phyloP scores from a whole-genome alignment of 306 rosid genomes.

The Malus fusca region DNA sequence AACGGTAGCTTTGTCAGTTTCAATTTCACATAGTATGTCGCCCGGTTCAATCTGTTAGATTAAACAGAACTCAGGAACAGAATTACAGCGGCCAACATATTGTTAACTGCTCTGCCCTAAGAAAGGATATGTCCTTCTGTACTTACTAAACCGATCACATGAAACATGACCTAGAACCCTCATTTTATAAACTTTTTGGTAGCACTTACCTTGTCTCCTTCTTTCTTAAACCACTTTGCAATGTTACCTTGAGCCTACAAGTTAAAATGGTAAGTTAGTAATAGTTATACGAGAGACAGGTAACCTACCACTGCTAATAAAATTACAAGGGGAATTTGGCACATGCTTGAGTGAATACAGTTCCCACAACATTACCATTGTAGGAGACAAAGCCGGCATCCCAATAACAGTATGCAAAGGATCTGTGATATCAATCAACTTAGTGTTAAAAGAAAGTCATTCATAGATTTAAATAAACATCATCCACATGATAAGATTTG shows the following conservation, averaged over 20 bases:
- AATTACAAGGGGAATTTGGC: conserved; percentile 1
- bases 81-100: conserved; percentile 13
- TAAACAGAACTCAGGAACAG: conserved; percentile 19
- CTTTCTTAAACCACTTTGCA: conserved; percentile 84
- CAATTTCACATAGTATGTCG: conserved; percentile 88
- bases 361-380: conserved; percentile 63
- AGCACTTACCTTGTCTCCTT: conserved; percentile 87
- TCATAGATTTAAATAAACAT: background rate
- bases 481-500: background rate
- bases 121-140: background rate
- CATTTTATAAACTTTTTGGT: conserved; percentile 7
- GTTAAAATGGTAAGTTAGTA: background rate
- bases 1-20: conserved; percentile 94
- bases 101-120: conserved; percentile 1
- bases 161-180: conserved; percentile 25
- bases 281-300: conserved; percentile 9
- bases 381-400: conserved; percentile 98
- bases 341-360: background rate
- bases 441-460: conserved; percentile 6
- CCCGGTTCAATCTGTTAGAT: conserved; percentile 82
- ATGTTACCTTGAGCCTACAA: conserved; percentile 84
- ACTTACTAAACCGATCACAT: conserved; percentile 1
- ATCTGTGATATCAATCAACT: conserved; percentile 39
- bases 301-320: conserved; percentile 18
- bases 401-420: conserved; percentile 54